phyloP scores from a whole-genome alignment of 1,139 yeast species.

The Nakaseomyces delphensis region DNA sequence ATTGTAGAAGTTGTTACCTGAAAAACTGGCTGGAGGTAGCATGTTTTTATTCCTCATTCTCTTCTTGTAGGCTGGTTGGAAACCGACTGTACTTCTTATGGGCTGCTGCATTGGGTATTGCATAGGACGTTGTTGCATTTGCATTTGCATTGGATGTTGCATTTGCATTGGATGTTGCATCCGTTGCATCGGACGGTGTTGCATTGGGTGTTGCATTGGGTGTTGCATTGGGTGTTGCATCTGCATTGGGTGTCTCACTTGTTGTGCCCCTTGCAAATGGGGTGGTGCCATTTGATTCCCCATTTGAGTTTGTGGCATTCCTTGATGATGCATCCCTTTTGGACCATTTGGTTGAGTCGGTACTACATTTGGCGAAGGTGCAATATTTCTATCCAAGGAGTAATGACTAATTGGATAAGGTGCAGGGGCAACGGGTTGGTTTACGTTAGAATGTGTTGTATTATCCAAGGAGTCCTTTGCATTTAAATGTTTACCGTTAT shows the following conservation, averaged over 20 bases:
- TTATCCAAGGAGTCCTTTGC: not conserved
- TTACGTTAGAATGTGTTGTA: not conserved
- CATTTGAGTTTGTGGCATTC: not conserved
- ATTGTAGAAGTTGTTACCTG: constrained; percentile 14
- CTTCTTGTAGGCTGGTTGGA: constrained; percentile 34
- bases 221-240: constrained; percentile 7
- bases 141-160: constrained; percentile 10
- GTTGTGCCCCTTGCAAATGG: not conserved
- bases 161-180: constrained; percentile 9
- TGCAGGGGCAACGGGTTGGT: not conserved
- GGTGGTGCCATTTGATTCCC: too few species aligned
- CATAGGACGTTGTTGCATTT: constrained; percentile 8
- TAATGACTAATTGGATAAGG: constrained; percentile 6
- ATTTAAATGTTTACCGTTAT: constrained; percentile 2
- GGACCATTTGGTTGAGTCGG: not conserved
- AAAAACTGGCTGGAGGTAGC: not conserved
- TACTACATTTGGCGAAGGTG: not conserved
- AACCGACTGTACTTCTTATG: not conserved
- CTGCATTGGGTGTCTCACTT: not conserved
- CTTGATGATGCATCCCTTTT: not conserved
- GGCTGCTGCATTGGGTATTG: constrained; percentile 8
- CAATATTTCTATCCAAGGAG: constrained; percentile 3
- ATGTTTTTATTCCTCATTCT: constrained; percentile 24
- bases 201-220: constrained; percentile 8
- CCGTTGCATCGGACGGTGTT: constrained; percentile 10